Evolutionary conservation across 352 stramenopile genomes (phyloP).

Genomic region (Globisporangium carolinianum): DNA sequence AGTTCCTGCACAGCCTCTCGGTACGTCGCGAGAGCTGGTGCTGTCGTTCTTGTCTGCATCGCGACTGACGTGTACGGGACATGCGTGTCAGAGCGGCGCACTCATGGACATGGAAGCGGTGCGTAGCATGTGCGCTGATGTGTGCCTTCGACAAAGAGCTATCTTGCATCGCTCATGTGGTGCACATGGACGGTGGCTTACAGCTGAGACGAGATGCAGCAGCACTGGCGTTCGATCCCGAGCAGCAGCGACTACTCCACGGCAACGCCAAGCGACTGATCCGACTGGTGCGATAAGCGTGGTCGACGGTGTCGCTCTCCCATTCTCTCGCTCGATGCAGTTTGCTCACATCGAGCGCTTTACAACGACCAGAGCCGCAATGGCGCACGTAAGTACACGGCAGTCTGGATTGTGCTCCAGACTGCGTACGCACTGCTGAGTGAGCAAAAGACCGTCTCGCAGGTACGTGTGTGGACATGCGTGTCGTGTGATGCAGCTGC

Average conservation of each 20-base stretch:
- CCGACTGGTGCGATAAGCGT: constrained; percentile 34
- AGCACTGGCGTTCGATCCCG: constrained; percentile 56
- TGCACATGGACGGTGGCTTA: not conserved
- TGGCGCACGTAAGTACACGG: constrained; percentile 74
- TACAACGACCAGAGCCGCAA: constrained; percentile 26
- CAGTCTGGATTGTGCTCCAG: constrained; percentile 78
- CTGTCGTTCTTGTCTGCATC: not conserved
- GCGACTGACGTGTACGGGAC: not conserved
- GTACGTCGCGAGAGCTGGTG: constrained; percentile 14
- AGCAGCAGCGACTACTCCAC: constrained; percentile 46
- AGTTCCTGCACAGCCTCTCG: constrained; percentile 51
- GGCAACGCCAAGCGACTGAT: constrained; percentile 48
- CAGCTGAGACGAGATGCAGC: constrained; percentile 51
- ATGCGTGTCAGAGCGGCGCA: constrained; percentile 25
- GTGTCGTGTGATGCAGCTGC: too few relatives aligned
- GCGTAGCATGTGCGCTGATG: constrained; percentile 1
- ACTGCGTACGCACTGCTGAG: constrained; percentile 60
- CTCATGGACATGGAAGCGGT: constrained; percentile 59
- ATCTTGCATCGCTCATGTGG: too few relatives aligned
- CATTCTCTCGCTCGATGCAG: not conserved
- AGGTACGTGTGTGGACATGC: constrained; percentile 26
- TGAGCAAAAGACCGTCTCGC: constrained; percentile 76
- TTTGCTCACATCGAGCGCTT: not conserved
- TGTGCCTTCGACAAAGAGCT: too few relatives aligned
- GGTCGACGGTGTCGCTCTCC: not conserved